Evolutionary conservation across 1,139 yeast genomes (phyloP), one percentile per base, ranked within the genome.

Genomic region (Candida pseudoviswanathii): DNA sequence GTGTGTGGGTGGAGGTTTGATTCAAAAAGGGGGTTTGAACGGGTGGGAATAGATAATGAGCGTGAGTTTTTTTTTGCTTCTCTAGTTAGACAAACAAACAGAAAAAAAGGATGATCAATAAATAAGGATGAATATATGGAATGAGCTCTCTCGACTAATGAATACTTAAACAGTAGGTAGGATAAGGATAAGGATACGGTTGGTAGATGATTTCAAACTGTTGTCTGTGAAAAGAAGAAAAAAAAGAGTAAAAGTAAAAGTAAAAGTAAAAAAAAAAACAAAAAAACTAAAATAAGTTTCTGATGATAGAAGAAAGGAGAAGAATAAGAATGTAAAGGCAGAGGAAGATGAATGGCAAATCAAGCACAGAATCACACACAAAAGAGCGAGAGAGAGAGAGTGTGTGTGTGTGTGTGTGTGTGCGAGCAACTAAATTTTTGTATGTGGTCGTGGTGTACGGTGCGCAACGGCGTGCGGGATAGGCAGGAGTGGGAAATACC

Each of bases 321-420:
- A 32, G 5, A 25, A 34, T 11, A 24, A 16, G 24, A 22, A 36
- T 9, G 27, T 22, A 22, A 36, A 7, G 27, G 24, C 5, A 25
- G 26, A 31, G 25, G n/a, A n/a, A 11, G 24, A n/a, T 38, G 31
- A 38, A 38, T n/a, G 41, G 41, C 41, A 38, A 38, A 38, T 38
- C 31, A 24, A 25, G 27, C 33, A 44, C 22, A 27, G 9, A 27
- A 27, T 6, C 30, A 27, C 6, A 27, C 6, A 27, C 6, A 27
- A 27, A 27, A 6, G 9, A 24, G 26, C 1, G 9, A 21, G 43
- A 40, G n/a, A 40, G 29, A 21, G 43, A 24, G 22, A 25, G 27
- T 16, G 26, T 16, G 7, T 4, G 27, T 16, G 22, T 21, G 10
- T 16, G 22, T 21, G n/a, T 16, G 8, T 9, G 7, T 16, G 32